Base-by-base conservation (phyloP, 179 eudicot genomes). In the Pouteria campechiana region DNA sequence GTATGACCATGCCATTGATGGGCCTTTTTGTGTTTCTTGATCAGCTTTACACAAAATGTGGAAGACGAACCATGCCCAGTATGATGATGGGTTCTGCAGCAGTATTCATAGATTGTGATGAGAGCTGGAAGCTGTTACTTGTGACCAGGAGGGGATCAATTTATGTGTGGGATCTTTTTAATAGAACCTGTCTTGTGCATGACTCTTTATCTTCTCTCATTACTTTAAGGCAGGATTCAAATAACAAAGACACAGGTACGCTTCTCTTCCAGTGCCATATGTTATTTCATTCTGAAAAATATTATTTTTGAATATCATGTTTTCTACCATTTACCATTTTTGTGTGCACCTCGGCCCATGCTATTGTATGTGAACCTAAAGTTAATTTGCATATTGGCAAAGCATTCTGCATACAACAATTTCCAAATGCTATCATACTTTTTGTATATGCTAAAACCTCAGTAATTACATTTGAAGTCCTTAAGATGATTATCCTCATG, bases 61-160 rank as follows among this genome's bases (percentile, higher is more conserved):
- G 98, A 63, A 72, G 98, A 51, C 89, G 95, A 35, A 83, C 93
- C 35, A 76, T 86, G 83, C 95, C 98, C 6, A 65, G 79, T 48
- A 79, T 90, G 88, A 82, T 86, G 98, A 57, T 72, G 66, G 98
- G 98, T 23, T 90, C 98, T 54, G 70, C 85, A 16, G 76, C 87
- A 19, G 88, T 87, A 21, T 90, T 86, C 49, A 46, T 82, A 13
- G 98, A 90, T 70, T 90, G 96, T 57, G 92, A 90, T 61, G 98
- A 90, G 56, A 58, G 64, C 41, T 90, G 98, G 98, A 87, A 73
- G 45, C 61, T 90, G 73, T 63, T 90, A 73, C 77, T 90, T 41
- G 94, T 87, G 65, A 82, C 98, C 13, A 82, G 75, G 73, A 90
- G 82, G 44, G 98, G 96, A 25, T 70, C 75, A 14, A 35, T 87